Conservation (phyloP, 1,139 yeast species). For the Sugiyamaella castrensis region DNA sequence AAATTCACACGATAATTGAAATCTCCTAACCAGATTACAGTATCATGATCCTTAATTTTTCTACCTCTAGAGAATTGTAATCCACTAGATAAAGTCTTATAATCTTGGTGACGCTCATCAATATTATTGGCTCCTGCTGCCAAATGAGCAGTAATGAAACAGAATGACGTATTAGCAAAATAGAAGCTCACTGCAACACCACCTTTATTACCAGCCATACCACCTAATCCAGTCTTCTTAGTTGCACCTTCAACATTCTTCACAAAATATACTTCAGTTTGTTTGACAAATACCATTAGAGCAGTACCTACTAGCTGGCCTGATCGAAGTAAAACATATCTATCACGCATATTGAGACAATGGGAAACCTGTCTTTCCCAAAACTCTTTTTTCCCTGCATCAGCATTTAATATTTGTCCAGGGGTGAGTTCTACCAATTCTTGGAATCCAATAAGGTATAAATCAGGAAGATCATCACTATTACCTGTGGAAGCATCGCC, state of each 20-base stretch:
- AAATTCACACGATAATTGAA: conserved; percentile 81
- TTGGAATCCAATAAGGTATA: conserved; percentile 82
- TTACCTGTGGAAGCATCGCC: conserved; percentile 1
- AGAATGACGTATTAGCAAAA: conserved; percentile 73
- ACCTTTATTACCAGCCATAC: conserved; percentile 89
- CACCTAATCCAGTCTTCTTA: conserved; percentile 87
- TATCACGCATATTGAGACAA: conserved; percentile 53
- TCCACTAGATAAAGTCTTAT: conserved; percentile 73
- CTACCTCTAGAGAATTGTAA: conserved; percentile 70
- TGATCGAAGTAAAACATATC: conserved; percentile 70
- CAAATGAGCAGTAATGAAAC: conserved; percentile 85
- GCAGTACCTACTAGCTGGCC: conserved; percentile 96
- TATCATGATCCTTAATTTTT: conserved; percentile 75
- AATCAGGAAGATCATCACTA: conserved; percentile 48
- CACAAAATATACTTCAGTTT: conserved; percentile 58
- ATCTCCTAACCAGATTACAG: conserved; percentile 92
- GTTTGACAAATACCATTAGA: conserved; percentile 64
- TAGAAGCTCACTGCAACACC: conserved; percentile 83
- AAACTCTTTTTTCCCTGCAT: conserved; percentile 61
- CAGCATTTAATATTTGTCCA: conserved; percentile 81
- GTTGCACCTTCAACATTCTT: conserved; percentile 75
- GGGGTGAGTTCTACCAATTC: conserved; percentile 92
- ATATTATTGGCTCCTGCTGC: conserved; percentile 89
- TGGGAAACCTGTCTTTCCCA: conserved; percentile 76
- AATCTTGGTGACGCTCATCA: conserved; percentile 86